Percentiles rank a stretch among this genome's conserved stretches.
Conservation (phyloP, 2,329 filamentous ascomycete species). For the Cercospora zeae-maydis region DNA sequence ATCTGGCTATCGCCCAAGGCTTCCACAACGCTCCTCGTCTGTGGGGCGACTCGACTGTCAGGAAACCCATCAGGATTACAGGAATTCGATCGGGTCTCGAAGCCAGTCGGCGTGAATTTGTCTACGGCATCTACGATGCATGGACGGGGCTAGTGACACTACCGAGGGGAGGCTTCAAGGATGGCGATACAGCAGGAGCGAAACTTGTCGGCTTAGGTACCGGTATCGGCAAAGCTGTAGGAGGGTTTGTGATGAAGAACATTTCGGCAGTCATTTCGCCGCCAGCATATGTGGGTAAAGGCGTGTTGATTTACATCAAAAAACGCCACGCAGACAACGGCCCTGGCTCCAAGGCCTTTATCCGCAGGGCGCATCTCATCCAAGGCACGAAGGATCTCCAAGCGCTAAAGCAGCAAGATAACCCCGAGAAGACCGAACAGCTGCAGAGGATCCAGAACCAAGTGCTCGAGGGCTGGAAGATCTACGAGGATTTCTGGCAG, state of each 20-base stretch:
- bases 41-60: conserved; percentile 78
- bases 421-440: conserved; percentile 16
- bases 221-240: conserved; percentile 78
- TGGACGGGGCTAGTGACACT: conserved; percentile 78
- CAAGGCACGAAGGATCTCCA: conserved; percentile 32
- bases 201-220: conserved; percentile 34
- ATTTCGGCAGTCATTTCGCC: conserved; percentile 62
- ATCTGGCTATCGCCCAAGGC: conserved; percentile 74
- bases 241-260: conserved; percentile 78
- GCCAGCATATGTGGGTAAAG: conserved; percentile 79
- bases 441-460: conserved; percentile 20
- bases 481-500: conserved; percentile 36
- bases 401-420: conserved; percentile 21
- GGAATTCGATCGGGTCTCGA: conserved; percentile 69
- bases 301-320: conserved; percentile 72
- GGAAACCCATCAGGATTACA: conserved; percentile 72
- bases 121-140: conserved; percentile 71
- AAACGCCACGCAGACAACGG: conserved; percentile 42
- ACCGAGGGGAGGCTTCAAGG: conserved; percentile 65
- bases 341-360: conserved; percentile 28
- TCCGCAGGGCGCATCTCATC: conserved; percentile 34
- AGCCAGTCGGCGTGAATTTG: conserved; percentile 63
- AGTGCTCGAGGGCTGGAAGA: conserved; percentile 33
- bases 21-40: conserved; percentile 83
- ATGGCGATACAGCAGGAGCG: conserved; percentile 37